Percentiles rank a stretch among this genome's conserved stretches.
Conservation (phyloP, 805 yeast genomes). For the Candida yuanshanica region DNA sequence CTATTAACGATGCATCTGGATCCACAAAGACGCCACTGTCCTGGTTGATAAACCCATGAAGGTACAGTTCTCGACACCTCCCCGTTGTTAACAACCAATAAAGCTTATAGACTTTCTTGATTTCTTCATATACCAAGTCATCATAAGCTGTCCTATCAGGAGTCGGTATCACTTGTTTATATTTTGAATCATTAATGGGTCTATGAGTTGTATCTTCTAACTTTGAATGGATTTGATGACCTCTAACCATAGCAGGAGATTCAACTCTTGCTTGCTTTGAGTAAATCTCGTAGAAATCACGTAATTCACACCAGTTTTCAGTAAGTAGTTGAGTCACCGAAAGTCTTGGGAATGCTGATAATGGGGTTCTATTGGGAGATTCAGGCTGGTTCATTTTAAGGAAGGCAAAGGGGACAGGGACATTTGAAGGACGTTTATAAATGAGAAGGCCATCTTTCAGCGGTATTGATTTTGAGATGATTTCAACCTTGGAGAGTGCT, state of each 20-base stretch:
- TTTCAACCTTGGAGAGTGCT: neutral
- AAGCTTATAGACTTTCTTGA: slow-evolving; percentile 29
- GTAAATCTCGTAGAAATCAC: slow-evolving; percentile 47
- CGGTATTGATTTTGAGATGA: slow-evolving; percentile 1
- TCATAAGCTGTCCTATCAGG: slow-evolving; percentile 11
- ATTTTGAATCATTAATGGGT: neutral
- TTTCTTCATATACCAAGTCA: slow-evolving; percentile 36
- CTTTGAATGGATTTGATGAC: slow-evolving; percentile 40
- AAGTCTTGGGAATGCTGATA: slow-evolving; percentile 29
- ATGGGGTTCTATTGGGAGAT: neutral
- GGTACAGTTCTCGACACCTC: slow-evolving; percentile 44
- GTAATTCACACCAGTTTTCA: slow-evolving; percentile 64
- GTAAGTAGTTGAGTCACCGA: slow-evolving; percentile 59
- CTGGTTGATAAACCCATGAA: slow-evolving; percentile 28
- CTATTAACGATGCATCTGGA: slow-evolving; percentile 9
- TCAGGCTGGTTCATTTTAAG: slow-evolving; percentile 1
- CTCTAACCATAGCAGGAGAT: slow-evolving; percentile 40
- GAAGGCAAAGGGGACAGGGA: slow-evolving; percentile 18
- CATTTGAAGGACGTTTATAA: neutral
- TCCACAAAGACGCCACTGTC: neutral
- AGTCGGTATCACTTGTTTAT: neutral
- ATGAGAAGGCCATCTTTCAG: neutral
- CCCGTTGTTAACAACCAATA: neutral
- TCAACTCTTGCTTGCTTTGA: slow-evolving; percentile 32
- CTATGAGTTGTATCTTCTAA: slow-evolving; percentile 46